These are phyloP conservation scores for Batrachochytrium dendrobatidis DNA, from an alignment of 371 early-diverging fungal species.

Conservation along the genomic window DNA sequence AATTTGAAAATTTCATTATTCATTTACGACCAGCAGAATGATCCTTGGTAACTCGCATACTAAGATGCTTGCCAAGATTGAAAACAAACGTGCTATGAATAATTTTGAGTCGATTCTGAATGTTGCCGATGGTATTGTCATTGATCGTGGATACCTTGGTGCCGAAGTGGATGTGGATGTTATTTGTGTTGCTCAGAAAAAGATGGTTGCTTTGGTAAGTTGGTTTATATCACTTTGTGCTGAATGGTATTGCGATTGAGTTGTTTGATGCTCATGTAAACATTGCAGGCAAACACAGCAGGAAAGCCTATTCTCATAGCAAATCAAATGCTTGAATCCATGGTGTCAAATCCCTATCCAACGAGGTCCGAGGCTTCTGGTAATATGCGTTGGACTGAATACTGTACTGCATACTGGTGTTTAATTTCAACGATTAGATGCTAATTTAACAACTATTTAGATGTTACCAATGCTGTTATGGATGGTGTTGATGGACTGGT, in stretches of 20 bases:
- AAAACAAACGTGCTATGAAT: slow-evolving; percentile 45
- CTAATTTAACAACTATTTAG: neutral
- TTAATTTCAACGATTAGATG: neutral
- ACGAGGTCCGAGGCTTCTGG: slow-evolving; percentile 24
- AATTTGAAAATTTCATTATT: neutral
- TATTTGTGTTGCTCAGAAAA: slow-evolving; percentile 48
- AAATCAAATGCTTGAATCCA: slow-evolving; percentile 61
- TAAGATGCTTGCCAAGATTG: slow-evolving; percentile 50
- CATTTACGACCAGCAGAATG: slow-evolving; percentile 5
- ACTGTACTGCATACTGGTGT: neutral
- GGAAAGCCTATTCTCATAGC: slow-evolving; percentile 54
- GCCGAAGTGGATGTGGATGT: slow-evolving; percentile 48
- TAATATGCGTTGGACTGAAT: neutral
- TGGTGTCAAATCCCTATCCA: slow-evolving; percentile 44
- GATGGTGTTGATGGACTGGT: slow-evolving; percentile 57
- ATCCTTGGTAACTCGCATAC: slow-evolving; percentile 40
- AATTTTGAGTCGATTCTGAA: slow-evolving; percentile 52
- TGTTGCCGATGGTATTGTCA: slow-evolving; percentile 55
- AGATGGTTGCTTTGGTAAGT: slow-evolving; percentile 26
- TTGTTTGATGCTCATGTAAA: neutral
- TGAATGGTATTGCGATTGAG: neutral
- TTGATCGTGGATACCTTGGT: slow-evolving; percentile 61
- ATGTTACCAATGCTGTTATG: slow-evolving; percentile 52
- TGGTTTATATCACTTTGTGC: neutral
- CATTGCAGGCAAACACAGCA: slow-evolving; percentile 31